Evolutionary conservation across 2,329 filamentous ascomycete species (phyloP), one percentile per base, ranked within the genome.

Genomic region (Chaetoscypha palmicola): DNA sequence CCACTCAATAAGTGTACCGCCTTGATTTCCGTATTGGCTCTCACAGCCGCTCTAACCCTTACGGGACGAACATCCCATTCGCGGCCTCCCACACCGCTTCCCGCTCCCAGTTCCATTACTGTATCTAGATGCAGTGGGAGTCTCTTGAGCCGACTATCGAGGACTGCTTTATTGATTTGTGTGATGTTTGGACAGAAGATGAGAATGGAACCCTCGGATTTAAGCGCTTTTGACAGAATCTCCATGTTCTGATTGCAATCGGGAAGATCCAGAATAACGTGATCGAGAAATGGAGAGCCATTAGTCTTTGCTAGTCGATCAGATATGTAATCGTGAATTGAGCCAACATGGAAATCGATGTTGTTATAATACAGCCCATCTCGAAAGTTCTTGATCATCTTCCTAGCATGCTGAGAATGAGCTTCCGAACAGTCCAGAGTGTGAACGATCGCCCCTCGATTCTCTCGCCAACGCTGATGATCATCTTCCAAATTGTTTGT

Each of bases 141-240:
- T 2, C 62, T 64, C 10, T 75, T 66, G 21, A 71, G 64, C 45
- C 72, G 72, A 23, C 79, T 73, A 30, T 68, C 61, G 35, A 73
- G 65, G 21, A 81, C 67, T 46, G 81, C 84, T 4, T 79, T 73
- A 31, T 73, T 78, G 43, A 91, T 83, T 62, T 91, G 86, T 8
- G 85, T 89, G 46, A 92, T 79, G 54, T 79, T 86, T 0, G 86
- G 86, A 51, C 79, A 80, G 65, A 89, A 92, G 1, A 88, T 71
- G 11, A 83, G 69, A 23, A 91, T 66, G 7, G 76, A 67, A 0
- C 80, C 85, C 56, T 84, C 76, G 1, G 74, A 70, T 30, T 74
- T 75, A 41, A 92, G 64, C 11, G 79, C 76, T n/a, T 69, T 59
- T 4, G 73, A 66, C 17, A 81, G 67, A 20, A 66, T 66, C 1